Conservation (phyloP, 805 yeast species). For the Metschnikowia kunwiensis region DNA sequence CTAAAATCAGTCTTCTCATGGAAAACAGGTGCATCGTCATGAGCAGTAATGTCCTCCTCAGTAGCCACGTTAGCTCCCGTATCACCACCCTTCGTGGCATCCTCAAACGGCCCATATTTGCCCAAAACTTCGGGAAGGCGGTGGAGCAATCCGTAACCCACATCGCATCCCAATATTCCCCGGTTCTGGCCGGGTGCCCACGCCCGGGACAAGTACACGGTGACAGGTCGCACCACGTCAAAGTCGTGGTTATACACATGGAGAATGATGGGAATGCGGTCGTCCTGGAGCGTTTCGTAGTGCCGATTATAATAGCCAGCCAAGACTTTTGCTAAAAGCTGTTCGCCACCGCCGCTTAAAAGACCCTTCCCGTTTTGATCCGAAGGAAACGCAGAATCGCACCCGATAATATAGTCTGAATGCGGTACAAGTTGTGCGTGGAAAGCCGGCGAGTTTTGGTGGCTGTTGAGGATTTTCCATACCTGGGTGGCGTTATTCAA, state of each 20-base stretch:
- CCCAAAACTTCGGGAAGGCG: conserved; percentile 63
- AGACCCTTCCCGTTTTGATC: conserved; percentile 58
- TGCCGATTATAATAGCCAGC: conserved; percentile 53
- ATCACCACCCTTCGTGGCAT: too few species aligned
- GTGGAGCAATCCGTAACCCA: conserved; percentile 89
- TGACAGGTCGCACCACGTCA: conserved; percentile 82
- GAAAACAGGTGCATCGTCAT: too few species aligned
- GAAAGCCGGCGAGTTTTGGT: conserved; percentile 77
- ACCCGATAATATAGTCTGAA: conserved; percentile 82
- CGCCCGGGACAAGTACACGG: conserved; percentile 56
- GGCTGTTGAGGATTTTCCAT: conserved; percentile 79
- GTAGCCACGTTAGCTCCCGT: too few species aligned
- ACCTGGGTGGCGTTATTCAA: conserved; percentile 72
- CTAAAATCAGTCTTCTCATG: too few species aligned
- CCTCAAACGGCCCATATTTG: neutral
- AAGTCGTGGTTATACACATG: conserved; percentile 83
- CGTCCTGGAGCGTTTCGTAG: conserved; percentile 29
- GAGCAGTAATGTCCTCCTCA: too few species aligned
- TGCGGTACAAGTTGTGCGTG: conserved; percentile 79
- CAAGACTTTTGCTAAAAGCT: conserved; percentile 65
- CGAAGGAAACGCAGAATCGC: conserved; percentile 53
- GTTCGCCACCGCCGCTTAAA: conserved; percentile 84
- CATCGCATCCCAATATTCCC: conserved; percentile 89
- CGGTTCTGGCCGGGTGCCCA: conserved; percentile 67
- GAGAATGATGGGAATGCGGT: conserved; percentile 38